Evolutionary conservation across 306 rosid genomes (phyloP).

Genomic region (Quercus bicolor): DNA sequence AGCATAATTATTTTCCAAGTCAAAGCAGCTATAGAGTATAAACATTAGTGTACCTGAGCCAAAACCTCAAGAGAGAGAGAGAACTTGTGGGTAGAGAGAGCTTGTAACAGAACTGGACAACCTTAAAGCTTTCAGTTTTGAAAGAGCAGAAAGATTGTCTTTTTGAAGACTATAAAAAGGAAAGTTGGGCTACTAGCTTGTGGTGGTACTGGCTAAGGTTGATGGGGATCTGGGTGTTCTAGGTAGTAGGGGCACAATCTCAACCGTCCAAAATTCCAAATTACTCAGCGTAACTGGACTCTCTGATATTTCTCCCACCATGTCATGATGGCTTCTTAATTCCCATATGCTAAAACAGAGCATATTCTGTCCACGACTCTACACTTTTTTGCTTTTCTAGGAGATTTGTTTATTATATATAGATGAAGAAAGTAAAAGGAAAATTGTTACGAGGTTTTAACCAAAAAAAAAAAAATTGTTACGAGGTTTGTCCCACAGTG

Average conservation of each 20-base stretch:
- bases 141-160: neutral
- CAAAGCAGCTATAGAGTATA: neutral
- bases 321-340: neutral
- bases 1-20: neutral
- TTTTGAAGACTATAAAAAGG: neutral
- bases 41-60: conserved; percentile 8
- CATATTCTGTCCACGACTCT: neutral
- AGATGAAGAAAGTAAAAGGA: neutral
- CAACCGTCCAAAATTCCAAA: neutral
- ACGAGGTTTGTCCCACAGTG: neutral
- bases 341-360: neutral
- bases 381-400: neutral
- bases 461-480: no score
- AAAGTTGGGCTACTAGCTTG: neutral
- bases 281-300: neutral
- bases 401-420: neutral
- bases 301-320: neutral
- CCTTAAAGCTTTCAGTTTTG: neutral
- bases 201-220: no score
- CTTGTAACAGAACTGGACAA: no score
- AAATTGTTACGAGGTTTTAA: neutral
- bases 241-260: neutral
- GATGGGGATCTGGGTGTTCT: neutral
- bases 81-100: no score
- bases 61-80: neutral